Conservation (phyloP, 768 basidiomycete species). For the Boletus eberwhitei region DNA sequence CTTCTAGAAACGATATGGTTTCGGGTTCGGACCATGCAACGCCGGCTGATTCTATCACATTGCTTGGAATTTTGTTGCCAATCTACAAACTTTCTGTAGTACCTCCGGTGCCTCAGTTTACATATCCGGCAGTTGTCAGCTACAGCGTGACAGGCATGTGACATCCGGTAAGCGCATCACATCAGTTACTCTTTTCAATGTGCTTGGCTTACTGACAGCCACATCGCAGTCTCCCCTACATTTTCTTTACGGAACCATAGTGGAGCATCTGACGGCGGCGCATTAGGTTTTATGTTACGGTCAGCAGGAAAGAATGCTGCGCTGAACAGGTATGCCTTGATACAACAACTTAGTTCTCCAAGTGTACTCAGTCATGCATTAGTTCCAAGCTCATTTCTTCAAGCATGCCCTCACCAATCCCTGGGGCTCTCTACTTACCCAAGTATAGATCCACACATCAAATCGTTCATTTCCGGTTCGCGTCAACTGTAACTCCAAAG, state of each 20-base stretch:
- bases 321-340: constrained; percentile 35
- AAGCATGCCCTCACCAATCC: neutral
- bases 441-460: neutral
- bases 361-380: constrained; percentile 3
- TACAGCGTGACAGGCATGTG: constrained; percentile 13
- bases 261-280: constrained; percentile 7
- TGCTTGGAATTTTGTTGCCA: too few species aligned
- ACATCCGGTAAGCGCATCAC: neutral
- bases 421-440: neutral
- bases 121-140: neutral
- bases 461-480: constrained; percentile 14
- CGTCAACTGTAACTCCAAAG: constrained; percentile 32
- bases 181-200: neutral
- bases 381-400: constrained; percentile 20
- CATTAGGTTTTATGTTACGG: constrained; percentile 37
- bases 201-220: neutral
- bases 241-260: constrained; percentile 8
- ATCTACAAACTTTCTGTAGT: neutral
- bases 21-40: too few species aligned
- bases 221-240: neutral
- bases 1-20: too few species aligned
- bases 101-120: too few species aligned
- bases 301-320: constrained; percentile 36
- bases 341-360: neutral
- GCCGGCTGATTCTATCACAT: too few species aligned